Percentiles rank a stretch among this genome's conserved stretches.
phyloP scores from a whole-genome alignment of 179 eudicot genomes.

The Gypsophila paniculata region DNA sequence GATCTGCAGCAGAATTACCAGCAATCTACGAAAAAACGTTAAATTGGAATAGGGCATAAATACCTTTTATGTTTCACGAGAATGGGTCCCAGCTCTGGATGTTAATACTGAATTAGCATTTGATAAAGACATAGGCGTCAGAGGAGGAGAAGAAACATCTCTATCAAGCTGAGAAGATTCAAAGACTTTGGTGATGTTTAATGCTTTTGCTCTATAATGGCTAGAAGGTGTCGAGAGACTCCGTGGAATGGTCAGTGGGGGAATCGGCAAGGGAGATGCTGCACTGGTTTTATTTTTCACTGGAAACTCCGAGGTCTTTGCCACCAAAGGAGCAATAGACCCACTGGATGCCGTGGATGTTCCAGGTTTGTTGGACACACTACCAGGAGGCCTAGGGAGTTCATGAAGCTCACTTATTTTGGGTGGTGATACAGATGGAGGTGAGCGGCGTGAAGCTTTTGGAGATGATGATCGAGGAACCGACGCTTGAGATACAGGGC shows the following conservation, averaged over 20 bases:
- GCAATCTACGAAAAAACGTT: neutral
- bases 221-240: slow-evolving; percentile 87
- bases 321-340: slow-evolving; percentile 54
- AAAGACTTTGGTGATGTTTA: slow-evolving; percentile 38
- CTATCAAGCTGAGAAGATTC: slow-evolving; percentile 46
- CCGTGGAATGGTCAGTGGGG: slow-evolving; percentile 65
- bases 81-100: slow-evolving; percentile 24
- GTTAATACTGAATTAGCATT: slow-evolving; percentile 30
- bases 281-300: slow-evolving; percentile 44
- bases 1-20: neutral
- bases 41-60: neutral
- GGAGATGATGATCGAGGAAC: slow-evolving; percentile 47
- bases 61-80: slow-evolving; percentile 48
- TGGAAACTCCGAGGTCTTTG: slow-evolving; percentile 48
- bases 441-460: slow-evolving; percentile 51
- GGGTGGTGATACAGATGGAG: slow-evolving; percentile 70
- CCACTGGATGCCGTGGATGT: slow-evolving; percentile 42
- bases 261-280: slow-evolving; percentile 72
- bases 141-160: slow-evolving; percentile 68
- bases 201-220: slow-evolving; percentile 50
- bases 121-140: slow-evolving; percentile 66
- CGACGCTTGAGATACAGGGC: slow-evolving; percentile 42
- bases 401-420: slow-evolving; percentile 93
- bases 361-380: slow-evolving; percentile 43
- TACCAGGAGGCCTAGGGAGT: slow-evolving; percentile 92